Conservation (phyloP, 1,284 basidiomycete genomes). For the Quambalaria eucalypti region DNA sequence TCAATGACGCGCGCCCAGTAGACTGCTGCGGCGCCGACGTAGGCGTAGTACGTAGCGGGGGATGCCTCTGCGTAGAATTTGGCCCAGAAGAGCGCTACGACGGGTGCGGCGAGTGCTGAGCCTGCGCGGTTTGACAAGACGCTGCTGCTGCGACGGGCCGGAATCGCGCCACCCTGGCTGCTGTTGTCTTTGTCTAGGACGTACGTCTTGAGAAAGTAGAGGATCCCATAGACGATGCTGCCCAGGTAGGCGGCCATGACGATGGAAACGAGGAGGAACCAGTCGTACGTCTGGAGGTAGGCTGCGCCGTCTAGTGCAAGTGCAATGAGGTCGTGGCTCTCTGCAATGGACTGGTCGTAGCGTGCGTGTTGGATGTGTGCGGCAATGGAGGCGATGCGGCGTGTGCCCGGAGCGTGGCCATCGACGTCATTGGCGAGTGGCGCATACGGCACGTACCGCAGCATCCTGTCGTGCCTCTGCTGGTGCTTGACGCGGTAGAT, state of each 20-base stretch:
- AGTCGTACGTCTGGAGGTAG: conserved; percentile 78
- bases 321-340: conserved; percentile 56
- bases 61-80: conserved; percentile 60
- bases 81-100: conserved; percentile 22
- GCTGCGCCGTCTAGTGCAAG: conserved; percentile 60
- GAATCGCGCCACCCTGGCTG: neutral
- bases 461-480: conserved; percentile 40
- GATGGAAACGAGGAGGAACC: conserved; percentile 61
- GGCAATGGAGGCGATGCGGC: conserved; percentile 44
- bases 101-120: conserved; percentile 10
- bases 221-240: conserved; percentile 54
- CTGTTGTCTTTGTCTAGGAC: conserved; percentile 9
- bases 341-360: conserved; percentile 54
- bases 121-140: no score
- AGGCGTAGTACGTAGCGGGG: conserved; percentile 68
- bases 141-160: neutral
- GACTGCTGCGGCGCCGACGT: conserved; percentile 64
- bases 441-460: conserved; percentile 19
- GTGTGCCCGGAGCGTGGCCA: conserved; percentile 43
- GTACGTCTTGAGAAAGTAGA: conserved; percentile 34
- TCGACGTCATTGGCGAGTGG: conserved; percentile 6
- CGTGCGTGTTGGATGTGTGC: conserved; percentile 39
- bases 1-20: conserved; percentile 53
- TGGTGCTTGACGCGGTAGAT: conserved; percentile 72
- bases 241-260: conserved; percentile 67